phyloP scores from a whole-genome alignment of 208 protist genomes.

The Leptomonas pyrrhocoris region DNA sequence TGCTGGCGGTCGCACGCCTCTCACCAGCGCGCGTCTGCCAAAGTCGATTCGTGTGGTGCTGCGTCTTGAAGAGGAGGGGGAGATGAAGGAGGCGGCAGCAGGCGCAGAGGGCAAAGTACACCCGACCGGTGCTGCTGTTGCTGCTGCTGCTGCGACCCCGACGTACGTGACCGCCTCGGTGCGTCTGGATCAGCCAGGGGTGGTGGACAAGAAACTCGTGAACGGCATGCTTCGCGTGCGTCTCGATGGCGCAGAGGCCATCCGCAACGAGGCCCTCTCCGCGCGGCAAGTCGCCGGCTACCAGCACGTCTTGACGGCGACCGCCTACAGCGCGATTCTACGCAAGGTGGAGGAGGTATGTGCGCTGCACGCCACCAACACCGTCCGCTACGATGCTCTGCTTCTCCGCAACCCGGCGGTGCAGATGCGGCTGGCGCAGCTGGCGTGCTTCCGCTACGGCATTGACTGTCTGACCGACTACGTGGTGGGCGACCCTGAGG shows the following conservation, averaged over 20 bases:
- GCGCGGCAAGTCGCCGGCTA: conserved; percentile 42
- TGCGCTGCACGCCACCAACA: conserved; percentile 69
- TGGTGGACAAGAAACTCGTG: conserved; percentile 34
- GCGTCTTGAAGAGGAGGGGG: conserved; percentile 9
- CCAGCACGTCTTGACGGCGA: conserved; percentile 66
- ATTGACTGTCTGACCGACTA: conserved; percentile 64
- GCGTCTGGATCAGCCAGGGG: conserved; percentile 36
- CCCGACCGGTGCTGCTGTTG: too few relatives aligned
- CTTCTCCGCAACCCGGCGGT: conserved; percentile 67
- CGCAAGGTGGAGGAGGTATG: conserved; percentile 58
- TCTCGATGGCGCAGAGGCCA: conserved; percentile 41
- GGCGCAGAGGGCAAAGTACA: background rate
- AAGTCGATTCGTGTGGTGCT: conserved; percentile 30
- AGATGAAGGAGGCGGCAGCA: background rate
- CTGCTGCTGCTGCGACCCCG: background rate
- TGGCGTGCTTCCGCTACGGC: conserved; percentile 65
- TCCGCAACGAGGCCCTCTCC: conserved; percentile 14
- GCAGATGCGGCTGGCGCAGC: conserved; percentile 69
- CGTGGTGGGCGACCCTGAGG: conserved; percentile 49
- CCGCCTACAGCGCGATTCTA: conserved; percentile 67
- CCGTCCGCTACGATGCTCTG: conserved; percentile 66
- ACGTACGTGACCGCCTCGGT: conserved; percentile 32
- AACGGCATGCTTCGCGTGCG: conserved; percentile 45
- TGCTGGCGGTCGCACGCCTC: background rate
- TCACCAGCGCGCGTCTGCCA: background rate